Conservation (phyloP, 805 yeast species). For the Henningerozyma blattae region DNA sequence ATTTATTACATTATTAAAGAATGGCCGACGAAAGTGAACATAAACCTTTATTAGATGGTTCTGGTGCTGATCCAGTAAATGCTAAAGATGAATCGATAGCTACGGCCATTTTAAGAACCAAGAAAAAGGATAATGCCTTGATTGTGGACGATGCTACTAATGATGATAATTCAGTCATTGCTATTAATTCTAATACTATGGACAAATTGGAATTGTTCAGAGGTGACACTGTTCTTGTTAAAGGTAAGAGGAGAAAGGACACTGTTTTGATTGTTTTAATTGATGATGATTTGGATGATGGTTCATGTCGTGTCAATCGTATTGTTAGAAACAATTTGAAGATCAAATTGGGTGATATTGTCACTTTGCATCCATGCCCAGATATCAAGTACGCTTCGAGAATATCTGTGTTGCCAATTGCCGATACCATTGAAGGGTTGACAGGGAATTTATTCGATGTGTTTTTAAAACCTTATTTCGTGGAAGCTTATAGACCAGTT, state of each 20-base stretch:
- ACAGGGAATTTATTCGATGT: conserved; percentile 96
- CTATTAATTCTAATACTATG: conserved; percentile 92
- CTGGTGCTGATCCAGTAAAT: conserved; percentile 43
- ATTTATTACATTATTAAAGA: conserved; percentile 1
- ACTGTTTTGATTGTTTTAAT: conserved; percentile 92
- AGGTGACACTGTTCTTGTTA: conserved; percentile 94
- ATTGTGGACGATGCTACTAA: conserved; percentile 94
- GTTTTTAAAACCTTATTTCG: conserved; percentile 93
- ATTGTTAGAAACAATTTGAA: conserved; percentile 92
- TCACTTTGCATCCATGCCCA: conserved; percentile 89
- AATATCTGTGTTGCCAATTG: conserved; percentile 90
- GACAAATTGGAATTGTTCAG: conserved; percentile 89
- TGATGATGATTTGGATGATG: conserved; percentile 94
- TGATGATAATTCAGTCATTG: conserved; percentile 94
- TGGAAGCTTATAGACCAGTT: conserved; percentile 97
- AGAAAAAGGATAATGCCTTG: conserved; percentile 94
- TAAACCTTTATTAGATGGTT: conserved; percentile 45
- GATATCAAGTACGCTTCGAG: conserved; percentile 95
- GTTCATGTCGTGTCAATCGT: conserved; percentile 87
- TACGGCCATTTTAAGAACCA: conserved; percentile 91
- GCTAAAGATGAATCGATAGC: conserved; percentile 60
- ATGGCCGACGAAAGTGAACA: conserved; percentile 26
- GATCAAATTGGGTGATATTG: conserved; percentile 86
- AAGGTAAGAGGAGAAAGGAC: conserved; percentile 96
- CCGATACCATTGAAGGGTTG: conserved; percentile 95